phyloP scores from a whole-genome alignment of 176 grass and related monocot species.

The Avena eriantha region DNA sequence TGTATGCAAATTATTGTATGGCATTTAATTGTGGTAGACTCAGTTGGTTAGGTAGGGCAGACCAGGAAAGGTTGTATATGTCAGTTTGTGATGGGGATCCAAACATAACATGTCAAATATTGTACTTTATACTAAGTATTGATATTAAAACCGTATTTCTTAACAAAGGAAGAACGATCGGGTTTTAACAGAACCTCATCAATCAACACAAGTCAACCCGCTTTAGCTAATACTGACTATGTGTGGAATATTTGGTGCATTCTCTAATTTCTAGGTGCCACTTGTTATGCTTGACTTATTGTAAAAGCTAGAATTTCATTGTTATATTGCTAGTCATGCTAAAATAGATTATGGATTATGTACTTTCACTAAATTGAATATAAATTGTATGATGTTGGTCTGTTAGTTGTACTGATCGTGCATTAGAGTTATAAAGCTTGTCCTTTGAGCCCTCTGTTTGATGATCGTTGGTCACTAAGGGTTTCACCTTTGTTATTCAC shows the following conservation, averaged over 20 bases:
- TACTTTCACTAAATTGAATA: neutral
- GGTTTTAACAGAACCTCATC: neutral
- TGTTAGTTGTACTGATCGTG: neutral
- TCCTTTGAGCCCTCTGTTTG: neutral
- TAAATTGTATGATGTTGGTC: neutral
- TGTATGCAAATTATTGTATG: neutral
- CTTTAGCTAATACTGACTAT: neutral
- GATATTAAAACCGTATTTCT: neutral
- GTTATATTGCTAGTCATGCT: neutral
- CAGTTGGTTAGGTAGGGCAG: constrained; percentile 9
- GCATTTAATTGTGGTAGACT: neutral
- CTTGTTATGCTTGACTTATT: constrained; percentile 2
- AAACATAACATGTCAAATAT: neutral
- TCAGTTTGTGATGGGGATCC: neutral
- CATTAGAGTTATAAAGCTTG: neutral
- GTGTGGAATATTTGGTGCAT: neutral
- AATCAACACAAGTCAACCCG: neutral
- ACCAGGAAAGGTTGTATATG: neutral
- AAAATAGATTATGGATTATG: neutral
- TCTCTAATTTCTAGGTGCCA: neutral
- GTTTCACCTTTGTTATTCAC: constrained; percentile 10
- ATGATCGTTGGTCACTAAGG: neutral
- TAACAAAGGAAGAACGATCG: neutral
- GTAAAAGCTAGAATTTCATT: neutral
- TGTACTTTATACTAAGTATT: neutral